Evolutionary conservation across 345 rosid genomes (phyloP).

Genomic region (Syzygium jambos): DNA sequence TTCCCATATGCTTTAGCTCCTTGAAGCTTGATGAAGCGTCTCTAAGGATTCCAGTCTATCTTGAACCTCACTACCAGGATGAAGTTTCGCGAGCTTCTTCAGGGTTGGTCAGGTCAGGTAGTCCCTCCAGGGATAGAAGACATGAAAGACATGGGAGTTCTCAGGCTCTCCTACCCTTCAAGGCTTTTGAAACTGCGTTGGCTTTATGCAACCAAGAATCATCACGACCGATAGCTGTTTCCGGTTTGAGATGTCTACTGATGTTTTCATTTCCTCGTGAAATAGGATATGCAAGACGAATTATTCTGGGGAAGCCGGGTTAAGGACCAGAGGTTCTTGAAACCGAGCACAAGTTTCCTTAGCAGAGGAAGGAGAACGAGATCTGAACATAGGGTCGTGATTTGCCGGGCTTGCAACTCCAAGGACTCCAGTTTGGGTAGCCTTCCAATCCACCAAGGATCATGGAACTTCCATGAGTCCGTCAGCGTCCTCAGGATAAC

Average conservation of each 20-base stretch:
- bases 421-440: neutral
- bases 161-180: neutral
- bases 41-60: too few relatives aligned
- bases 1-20: too few relatives aligned
- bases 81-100: too few relatives aligned
- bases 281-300: neutral
- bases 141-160: neutral
- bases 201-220: neutral
- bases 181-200: neutral
- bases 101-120: too few relatives aligned
- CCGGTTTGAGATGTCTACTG: fast-evolving
- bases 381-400: neutral
- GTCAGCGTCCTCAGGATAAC: neutral
- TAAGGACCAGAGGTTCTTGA: neutral
- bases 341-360: neutral
- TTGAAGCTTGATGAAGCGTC: too few relatives aligned
- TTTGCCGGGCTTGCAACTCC: neutral
- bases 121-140: neutral
- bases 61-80: too few relatives aligned
- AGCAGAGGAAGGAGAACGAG: neutral
- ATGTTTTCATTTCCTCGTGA: neutral
- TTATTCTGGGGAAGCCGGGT: neutral
- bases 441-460: neutral
- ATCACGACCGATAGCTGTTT: fast-evolving
- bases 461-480: neutral